Base-by-base conservation (phyloP, 495 filamentous ascomycete species). In the Tuber microsphaerosporum region DNA sequence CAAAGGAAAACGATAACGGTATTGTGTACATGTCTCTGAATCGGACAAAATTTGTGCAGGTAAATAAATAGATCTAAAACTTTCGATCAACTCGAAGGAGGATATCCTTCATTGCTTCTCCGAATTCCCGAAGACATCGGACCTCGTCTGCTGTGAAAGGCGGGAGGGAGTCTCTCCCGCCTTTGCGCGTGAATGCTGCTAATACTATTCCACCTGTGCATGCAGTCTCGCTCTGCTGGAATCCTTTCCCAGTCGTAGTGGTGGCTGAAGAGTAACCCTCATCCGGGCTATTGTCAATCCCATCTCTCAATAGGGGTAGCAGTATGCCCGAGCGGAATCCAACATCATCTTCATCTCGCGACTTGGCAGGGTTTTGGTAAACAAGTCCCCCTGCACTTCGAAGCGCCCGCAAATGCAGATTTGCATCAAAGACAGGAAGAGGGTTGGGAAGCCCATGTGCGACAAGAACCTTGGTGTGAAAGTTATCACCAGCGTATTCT, bases 361-460 rank as follows among this genome's bases (percentile, higher is more conserved):
- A 72, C 43, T 71, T 74, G 7, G 78, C 77, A 26, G 81, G 81
- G 70, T 84, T 84, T 37, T 79, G 75, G 44, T 84, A 84, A 42
- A 82, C 79, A 12, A 84, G 43, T 22, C 83, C 83, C 0, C 83
- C 83, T 26, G 75, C 77, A 56, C 80, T 83, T 42, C 83, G 71
- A 14, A 84, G 71, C 17, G 83, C 83, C 0, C 79, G 77, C 46
- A 84, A 78, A 69, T 84, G 83, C 20, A 84, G 73, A 42, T 69
- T 71, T 34, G 77, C 75, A 39, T 84, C 81, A 71, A 84, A 84
- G 8, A 77, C 77, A 26, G 83, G 83, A 39, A 80, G 69, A 8
- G 83, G 83, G 61, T 82, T 70, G 16, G 83, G 83, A 16, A 84
- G 74, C 3, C 83, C 83, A 41, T 84, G 81, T 9, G 83, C 79